Evolutionary conservation across 805 yeast species (phyloP), one percentile per base, ranked within the genome.

Genomic region (Saturnispora ahearnii): DNA sequence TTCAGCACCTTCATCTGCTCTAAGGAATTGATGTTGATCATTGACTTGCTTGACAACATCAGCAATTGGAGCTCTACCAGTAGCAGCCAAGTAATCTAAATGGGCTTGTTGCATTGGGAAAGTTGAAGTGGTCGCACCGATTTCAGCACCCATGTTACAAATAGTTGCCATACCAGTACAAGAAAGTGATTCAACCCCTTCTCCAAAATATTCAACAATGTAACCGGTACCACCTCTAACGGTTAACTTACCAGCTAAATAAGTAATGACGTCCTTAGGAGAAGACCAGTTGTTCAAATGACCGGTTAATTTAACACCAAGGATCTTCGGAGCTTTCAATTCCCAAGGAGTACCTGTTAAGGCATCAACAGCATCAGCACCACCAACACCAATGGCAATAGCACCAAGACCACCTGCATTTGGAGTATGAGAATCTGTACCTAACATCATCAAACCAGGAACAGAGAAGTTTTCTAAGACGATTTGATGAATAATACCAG

Each of bases 131-230:
- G 98, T 90, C 54, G 97, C 97, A 74, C 98, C 98, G 60, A 90
- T 89, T 74, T 90, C 98, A 59, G 98, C 98, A 77, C 98, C 98
- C 98, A 90, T 90, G 73, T 90, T 90, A 79, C 98, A 90, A 73
- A 90, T 90, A 62, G 98, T 90, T 68, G 95, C 98, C 98, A 90
- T 90, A 79, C 98, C 98, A 47, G 98, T 91, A 72, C 96, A 88
- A 46, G 96, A 86, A 70, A 90, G 83, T 52, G 91, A 78, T 63
- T 84, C 79, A 50, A 90, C 90, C 78, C 98, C 98, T 49, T 83
- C 89, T 69, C 98, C 98, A 64, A 84, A 90, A 76, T 90, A 90
- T 75, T 90, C 98, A 58, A 91, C 95, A 66, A 90, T 89, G 67
- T 81, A 81, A 70, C 98, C 98, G 51, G 98, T 90, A 73, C 98